These are phyloP conservation scores for Naganishia antarctica DNA, from an alignment of 768 basidiomycete species.

Conservation along the genomic window DNA sequence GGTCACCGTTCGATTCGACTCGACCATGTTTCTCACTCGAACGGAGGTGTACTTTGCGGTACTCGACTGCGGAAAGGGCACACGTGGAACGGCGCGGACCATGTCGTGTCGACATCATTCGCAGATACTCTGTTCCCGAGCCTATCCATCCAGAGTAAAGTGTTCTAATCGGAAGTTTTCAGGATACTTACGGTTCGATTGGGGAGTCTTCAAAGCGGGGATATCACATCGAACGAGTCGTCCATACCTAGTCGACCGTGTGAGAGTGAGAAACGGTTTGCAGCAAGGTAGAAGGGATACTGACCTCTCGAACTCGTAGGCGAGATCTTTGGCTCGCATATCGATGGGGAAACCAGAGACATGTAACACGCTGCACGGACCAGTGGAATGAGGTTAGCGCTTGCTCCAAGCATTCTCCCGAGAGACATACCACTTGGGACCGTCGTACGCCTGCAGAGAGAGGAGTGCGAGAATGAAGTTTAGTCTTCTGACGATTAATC, in stretches of 20 bases:
- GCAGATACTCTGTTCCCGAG: background rate
- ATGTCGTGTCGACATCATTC: background rate
- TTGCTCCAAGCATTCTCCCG: background rate
- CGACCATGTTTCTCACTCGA: background rate
- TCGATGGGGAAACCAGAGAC: slow-evolving; percentile 42
- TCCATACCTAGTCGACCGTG: slow-evolving; percentile 58
- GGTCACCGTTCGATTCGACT: slow-evolving; percentile 16
- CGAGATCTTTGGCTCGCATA: slow-evolving; percentile 69
- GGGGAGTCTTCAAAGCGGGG: slow-evolving; percentile 64
- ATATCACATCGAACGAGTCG: slow-evolving; percentile 83
- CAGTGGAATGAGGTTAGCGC: background rate
- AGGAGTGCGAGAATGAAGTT: background rate
- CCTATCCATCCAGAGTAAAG: background rate
- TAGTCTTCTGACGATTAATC: no score
- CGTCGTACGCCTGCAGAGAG: background rate
- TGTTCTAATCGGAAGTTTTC: background rate
- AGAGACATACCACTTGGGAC: background rate
- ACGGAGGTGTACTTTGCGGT: background rate
- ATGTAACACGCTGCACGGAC: slow-evolving; percentile 39
- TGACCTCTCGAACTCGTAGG: slow-evolving; percentile 80
- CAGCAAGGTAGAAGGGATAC: slow-evolving; percentile 29
- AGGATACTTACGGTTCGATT: slow-evolving; percentile 72
- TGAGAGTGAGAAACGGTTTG: background rate
- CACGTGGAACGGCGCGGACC: background rate
- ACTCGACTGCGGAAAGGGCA: slow-evolving; percentile 14